Evolutionary conservation across 2,329 filamentous ascomycete genomes (phyloP).

Genomic region (Shiraia sp.): DNA sequence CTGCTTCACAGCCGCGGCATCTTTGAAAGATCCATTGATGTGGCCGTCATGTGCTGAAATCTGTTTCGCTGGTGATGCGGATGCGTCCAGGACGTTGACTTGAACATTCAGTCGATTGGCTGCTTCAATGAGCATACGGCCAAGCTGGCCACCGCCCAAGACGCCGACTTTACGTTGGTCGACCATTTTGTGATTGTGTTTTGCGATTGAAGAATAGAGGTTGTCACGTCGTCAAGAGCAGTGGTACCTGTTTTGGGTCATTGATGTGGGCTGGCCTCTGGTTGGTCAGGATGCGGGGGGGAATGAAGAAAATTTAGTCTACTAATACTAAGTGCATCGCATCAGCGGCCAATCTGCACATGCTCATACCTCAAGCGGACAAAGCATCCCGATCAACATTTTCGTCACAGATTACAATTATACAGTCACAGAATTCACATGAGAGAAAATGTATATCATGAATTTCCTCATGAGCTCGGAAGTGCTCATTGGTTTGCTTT

Average conservation of each 20-base stretch:
- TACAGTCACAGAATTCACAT: slow-evolving; percentile 3
- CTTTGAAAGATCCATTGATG: slow-evolving; percentile 85
- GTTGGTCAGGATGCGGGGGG: slow-evolving; percentile 29
- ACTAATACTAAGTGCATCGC: slow-evolving; percentile 1
- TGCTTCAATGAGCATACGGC: slow-evolving; percentile 92
- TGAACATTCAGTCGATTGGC: slow-evolving; percentile 77
- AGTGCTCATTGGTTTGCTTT: slow-evolving; percentile 38
- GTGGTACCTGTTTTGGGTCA: slow-evolving; percentile 23
- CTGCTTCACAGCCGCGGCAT: slow-evolving; percentile 74
- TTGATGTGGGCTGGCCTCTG: slow-evolving; percentile 15
- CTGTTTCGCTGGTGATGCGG: slow-evolving; percentile 80
- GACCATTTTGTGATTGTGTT: slow-evolving; percentile 23
- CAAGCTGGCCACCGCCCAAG: slow-evolving; percentile 63
- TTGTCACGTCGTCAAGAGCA: slow-evolving; percentile 10
- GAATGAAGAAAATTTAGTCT: slow-evolving; percentile 29
- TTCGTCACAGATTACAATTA: not conserved
- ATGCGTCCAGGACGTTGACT: slow-evolving; percentile 77
- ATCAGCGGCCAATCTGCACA: not conserved
- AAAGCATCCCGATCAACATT: slow-evolving; percentile 1
- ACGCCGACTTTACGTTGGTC: slow-evolving; percentile 42
- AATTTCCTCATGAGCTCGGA: slow-evolving; percentile 31
- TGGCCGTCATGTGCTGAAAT: slow-evolving; percentile 76
- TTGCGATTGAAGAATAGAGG: slow-evolving; percentile 2
- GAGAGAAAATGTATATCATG: slow-evolving; percentile 1
- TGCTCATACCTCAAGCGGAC: slow-evolving; percentile 4